phyloP scores from a whole-genome alignment of 495 filamentous ascomycete species.

The Tuber umbilicatum region DNA sequence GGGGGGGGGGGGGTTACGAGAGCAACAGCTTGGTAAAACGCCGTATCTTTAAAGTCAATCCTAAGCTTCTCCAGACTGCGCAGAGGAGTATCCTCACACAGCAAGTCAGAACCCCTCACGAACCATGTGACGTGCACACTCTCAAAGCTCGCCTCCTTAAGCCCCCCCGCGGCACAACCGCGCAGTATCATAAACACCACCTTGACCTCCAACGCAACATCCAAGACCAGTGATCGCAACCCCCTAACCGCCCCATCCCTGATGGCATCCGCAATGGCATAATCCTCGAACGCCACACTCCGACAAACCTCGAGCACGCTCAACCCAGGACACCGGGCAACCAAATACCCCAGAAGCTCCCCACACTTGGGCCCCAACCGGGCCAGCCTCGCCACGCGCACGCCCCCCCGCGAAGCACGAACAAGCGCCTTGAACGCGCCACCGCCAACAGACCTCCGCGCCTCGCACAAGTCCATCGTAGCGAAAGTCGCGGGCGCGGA shows the following conservation, averaged over 20 bases:
- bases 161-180: neutral
- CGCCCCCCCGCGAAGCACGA: neutral
- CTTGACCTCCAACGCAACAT: neutral
- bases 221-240: neutral
- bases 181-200: neutral
- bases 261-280: neutral
- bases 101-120: neutral
- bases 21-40: neutral
- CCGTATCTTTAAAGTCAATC: neutral
- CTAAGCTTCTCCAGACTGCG: neutral
- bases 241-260: neutral
- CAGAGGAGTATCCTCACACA: neutral
- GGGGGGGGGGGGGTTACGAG: neutral
- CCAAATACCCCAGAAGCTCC: neutral
- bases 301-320: neutral
- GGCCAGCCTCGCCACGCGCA: neutral
- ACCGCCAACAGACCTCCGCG: neutral
- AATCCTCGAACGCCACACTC: neutral
- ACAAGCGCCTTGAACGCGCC: neutral
- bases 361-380: neutral
- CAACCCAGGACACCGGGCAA: neutral
- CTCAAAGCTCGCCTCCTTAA: neutral
- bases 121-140: neutral
- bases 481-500: slow-evolving; percentile 1
- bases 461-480: slow-evolving; percentile 6